Evolutionary conservation across 768 basidiomycete genomes (phyloP), one percentile per base, ranked within the genome.

Genomic region (Amanita polypyramis): DNA sequence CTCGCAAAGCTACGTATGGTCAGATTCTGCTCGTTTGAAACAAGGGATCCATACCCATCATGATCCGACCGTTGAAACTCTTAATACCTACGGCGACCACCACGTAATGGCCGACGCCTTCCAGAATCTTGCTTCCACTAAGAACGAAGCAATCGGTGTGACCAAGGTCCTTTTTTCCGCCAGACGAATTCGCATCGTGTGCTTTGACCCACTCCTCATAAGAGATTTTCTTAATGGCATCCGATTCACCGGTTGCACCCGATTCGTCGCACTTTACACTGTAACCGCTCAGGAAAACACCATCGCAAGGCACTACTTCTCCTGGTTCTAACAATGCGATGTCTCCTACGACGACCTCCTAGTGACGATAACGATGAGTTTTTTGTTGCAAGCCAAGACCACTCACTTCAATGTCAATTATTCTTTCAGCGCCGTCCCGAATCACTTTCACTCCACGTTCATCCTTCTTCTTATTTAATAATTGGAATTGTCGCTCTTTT

Each of bases 231-330:
- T 82, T 84, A 63, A 99, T 93, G 12, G 93, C 84, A 63, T 99
- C 94, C 6, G 87, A 88, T 68, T 99, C 96, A 54, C 95, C 96
- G 0, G 96, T 98, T 36, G 93, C 92, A 17, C 90, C 89, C 20
- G 89, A 91, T 63, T 98, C 96, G 58, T 99, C 96, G 61, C 94
- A 97, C 59, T 79, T 84, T 56, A 97, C 85, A 54, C 91, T 92
- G 65, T 98, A 90, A 17, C 96, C 95, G 6, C 77, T 70, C 23
- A 99, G 67, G 68, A 95, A 96, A 58, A 99, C 72, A 46, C 96
- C 96, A 60, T 99, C 96, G 64, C 92, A 95, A 41, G 96, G 96
- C 12, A 98, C 61, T 50, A 98, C 83, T 62, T 99, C 95, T 48
- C 96, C 96, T 0, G 96, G 92, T 69, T 98, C 94, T 33, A 98